These are phyloP conservation scores for Ophiostoma ulmi DNA, from an alignment of 2,329 filamentous ascomycete genomes.

Conservation along the genomic window DNA sequence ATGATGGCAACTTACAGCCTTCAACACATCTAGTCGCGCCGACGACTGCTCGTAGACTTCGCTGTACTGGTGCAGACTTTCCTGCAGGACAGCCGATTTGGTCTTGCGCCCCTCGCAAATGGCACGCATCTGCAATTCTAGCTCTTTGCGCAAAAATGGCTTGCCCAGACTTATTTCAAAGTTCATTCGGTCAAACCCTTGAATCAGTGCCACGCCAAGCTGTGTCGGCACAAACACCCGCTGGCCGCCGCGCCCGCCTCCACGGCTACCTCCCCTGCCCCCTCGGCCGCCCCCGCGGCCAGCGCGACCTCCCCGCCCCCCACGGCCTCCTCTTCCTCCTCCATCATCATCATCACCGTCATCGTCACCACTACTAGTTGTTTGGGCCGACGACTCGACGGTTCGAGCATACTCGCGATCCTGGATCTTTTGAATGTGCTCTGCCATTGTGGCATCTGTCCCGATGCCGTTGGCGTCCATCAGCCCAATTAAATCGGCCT, in stretches of 20 bases:
- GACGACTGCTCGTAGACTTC: constrained; percentile 79
- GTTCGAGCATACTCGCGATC: constrained; percentile 79
- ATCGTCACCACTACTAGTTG: constrained; percentile 33
- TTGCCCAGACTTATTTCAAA: constrained; percentile 91
- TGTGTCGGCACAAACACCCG: constrained; percentile 91
- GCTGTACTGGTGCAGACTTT: constrained; percentile 82
- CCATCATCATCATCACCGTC: constrained; percentile 41
- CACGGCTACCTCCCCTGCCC: constrained; percentile 29
- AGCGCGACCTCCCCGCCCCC: constrained; percentile 37
- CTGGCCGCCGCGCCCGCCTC: constrained; percentile 48
- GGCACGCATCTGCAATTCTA: constrained; percentile 94
- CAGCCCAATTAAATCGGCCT: constrained; percentile 88
- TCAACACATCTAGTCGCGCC: constrained; percentile 64
- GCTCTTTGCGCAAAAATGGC: constrained; percentile 93
- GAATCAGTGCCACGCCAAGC: constrained; percentile 82
- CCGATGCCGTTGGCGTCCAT: constrained; percentile 99
- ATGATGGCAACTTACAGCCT: constrained; percentile 46
- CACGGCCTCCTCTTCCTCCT: constrained; percentile 41
- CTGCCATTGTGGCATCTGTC: constrained; percentile 97
- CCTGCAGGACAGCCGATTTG: constrained; percentile 67
- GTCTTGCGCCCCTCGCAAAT: constrained; percentile 85
- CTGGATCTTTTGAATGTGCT: constrained; percentile 95
- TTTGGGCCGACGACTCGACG: constrained; percentile 35
- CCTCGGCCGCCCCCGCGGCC: constrained; percentile 36
- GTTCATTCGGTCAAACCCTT: constrained; percentile 92